phyloP scores from a whole-genome alignment of 2,329 filamentous ascomycete genomes.

The Fusarium xylarioides region DNA sequence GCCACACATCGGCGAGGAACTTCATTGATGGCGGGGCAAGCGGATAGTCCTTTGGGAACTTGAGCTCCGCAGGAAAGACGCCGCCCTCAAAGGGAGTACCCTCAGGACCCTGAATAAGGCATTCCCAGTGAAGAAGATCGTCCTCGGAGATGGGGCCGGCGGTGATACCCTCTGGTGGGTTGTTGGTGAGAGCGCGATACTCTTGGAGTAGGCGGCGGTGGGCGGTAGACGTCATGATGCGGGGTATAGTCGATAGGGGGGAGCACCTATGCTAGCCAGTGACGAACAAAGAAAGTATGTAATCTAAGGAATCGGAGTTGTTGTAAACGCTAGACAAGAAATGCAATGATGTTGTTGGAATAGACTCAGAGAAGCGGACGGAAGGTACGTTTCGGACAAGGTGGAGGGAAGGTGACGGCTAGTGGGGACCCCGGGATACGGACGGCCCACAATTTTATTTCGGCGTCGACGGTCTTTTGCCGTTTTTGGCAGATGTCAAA shows the following conservation, averaged over 20 bases:
- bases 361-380: background rate
- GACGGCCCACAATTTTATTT: background rate
- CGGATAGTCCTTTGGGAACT: slow-evolving; percentile 97
- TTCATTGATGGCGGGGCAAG: slow-evolving; percentile 95
- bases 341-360: background rate
- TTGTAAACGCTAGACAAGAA: background rate
- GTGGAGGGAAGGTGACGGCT: slow-evolving; percentile 32
- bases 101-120: slow-evolving; percentile 92
- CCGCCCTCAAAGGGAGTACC: slow-evolving; percentile 96
- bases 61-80: slow-evolving; percentile 92
- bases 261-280: background rate
- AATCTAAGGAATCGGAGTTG: background rate
- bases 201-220: slow-evolving; percentile 91
- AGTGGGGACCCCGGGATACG: slow-evolving; percentile 25
- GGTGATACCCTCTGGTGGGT: slow-evolving; percentile 96
- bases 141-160: slow-evolving; percentile 94
- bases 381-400: slow-evolving; percentile 19
- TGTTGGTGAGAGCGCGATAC: slow-evolving; percentile 92
- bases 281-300: background rate
- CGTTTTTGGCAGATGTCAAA: slow-evolving; percentile 1
- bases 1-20: slow-evolving; percentile 93
- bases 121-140: slow-evolving; percentile 96
- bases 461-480: background rate
- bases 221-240: slow-evolving; percentile 67
- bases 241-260: background rate